Percentiles rank a stretch among this genome's conserved stretches.
Evolutionary conservation across 176 grass and related monocot genomes (phyloP).

Genomic region (Phoenix roebelenii): DNA sequence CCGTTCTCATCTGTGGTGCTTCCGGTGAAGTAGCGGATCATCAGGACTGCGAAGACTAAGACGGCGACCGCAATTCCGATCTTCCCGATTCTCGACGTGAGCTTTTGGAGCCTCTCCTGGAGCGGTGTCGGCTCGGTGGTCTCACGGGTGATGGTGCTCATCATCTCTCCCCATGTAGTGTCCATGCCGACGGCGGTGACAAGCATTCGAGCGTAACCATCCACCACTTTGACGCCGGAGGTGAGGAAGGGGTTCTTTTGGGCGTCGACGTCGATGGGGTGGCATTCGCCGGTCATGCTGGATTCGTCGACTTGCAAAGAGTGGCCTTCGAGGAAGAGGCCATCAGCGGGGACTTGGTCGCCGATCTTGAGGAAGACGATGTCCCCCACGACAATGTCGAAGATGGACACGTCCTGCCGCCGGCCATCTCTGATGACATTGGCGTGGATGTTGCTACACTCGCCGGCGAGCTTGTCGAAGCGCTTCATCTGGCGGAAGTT

Average conservation of each 20-base stretch:
- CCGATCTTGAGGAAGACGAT: constrained; percentile 9
- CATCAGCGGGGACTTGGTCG: constrained; percentile 9
- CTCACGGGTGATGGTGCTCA: constrained; percentile 54
- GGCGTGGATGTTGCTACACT: constrained; percentile 7
- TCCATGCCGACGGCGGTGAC: constrained; percentile 62
- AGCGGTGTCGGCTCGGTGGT: constrained; percentile 52
- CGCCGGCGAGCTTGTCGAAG: constrained; percentile 1
- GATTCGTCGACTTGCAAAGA: constrained; percentile 61
- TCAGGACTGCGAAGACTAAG: constrained; percentile 59
- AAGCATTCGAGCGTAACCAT: constrained; percentile 59
- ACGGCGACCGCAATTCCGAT: constrained; percentile 51
- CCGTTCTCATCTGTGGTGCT: constrained; percentile 59
- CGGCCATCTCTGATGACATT: constrained; percentile 3
- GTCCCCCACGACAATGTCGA: constrained; percentile 10
- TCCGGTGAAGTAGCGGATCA: constrained; percentile 51
- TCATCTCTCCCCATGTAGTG: constrained; percentile 88
- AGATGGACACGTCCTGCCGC: neutral
- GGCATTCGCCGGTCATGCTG: constrained; percentile 81
- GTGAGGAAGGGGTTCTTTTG: constrained; percentile 43
- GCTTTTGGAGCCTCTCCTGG: constrained; percentile 59
- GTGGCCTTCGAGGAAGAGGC: constrained; percentile 13
- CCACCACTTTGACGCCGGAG: constrained; percentile 60
- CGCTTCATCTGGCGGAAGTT: constrained; percentile 17
- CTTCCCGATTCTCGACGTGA: constrained; percentile 76
- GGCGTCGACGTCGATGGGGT: constrained; percentile 34